Evolutionary conservation across 1,139 yeast genomes (phyloP).

Genomic region (Nakaseomyces uthaithaninus): DNA sequence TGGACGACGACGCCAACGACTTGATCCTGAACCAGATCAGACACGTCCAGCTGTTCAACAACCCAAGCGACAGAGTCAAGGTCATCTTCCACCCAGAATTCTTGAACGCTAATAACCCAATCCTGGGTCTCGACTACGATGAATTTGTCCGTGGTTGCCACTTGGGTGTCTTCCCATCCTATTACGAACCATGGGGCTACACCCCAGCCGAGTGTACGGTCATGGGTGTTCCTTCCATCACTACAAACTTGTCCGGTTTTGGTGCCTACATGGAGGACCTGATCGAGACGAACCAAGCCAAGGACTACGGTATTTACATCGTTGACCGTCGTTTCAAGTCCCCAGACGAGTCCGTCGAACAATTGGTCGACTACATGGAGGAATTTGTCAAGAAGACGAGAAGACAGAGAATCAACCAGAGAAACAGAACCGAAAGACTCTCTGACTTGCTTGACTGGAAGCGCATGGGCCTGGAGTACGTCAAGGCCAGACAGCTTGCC

Average conservation of each 20-base stretch:
- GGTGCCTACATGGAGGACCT: conserved; percentile 98
- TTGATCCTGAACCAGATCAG: conserved; percentile 90
- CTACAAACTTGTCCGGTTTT: conserved; percentile 92
- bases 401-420: conserved; percentile 95
- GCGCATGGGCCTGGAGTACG: conserved; percentile 93
- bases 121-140: conserved; percentile 86
- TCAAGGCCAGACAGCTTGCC: conserved; percentile 88
- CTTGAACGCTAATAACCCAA: conserved; percentile 89
- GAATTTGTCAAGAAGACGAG: conserved; percentile 83
- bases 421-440: conserved; percentile 92
- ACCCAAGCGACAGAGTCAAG: conserved; percentile 85
- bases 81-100: conserved; percentile 97
- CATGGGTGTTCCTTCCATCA: conserved; percentile 98
- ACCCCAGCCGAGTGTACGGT: conserved; percentile 99
- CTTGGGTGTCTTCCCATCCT: conserved; percentile 96
- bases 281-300: conserved; percentile 69
- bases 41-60: conserved; percentile 82
- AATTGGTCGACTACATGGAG: conserved; percentile 81
- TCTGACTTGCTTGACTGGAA: conserved; percentile 94
- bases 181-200: conserved; percentile 99
- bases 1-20: conserved; percentile 85
- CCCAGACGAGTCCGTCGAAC: conserved; percentile 90
- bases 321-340: conserved; percentile 92
- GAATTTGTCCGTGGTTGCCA: conserved; percentile 98
- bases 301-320: conserved; percentile 93